A percentile compares a stretch with the other conserved stretches of the same genome.
Conservation (phyloP, 1,139 yeast species). For the Yamadazyma dushanensis region DNA sequence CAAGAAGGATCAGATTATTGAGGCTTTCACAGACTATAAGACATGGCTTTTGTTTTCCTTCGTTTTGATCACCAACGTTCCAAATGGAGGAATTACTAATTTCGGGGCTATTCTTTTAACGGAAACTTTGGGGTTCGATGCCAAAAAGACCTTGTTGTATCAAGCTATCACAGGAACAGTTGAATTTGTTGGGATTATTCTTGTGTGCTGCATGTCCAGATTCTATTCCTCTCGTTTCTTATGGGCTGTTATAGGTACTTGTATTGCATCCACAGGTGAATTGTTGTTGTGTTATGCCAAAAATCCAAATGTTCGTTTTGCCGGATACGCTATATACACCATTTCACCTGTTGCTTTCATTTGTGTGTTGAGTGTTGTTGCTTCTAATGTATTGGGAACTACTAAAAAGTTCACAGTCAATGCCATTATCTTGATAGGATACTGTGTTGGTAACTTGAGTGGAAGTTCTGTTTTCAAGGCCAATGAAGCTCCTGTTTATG, state of each 20-base stretch:
- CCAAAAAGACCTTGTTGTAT: constrained; percentile 28
- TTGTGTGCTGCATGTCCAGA: constrained; percentile 27
- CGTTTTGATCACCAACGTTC: constrained; percentile 29
- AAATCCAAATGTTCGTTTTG: constrained; percentile 34
- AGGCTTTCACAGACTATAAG: constrained; percentile 49
- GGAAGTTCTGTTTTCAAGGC: constrained; percentile 70
- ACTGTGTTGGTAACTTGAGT: constrained; percentile 65
- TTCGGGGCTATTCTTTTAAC: constrained; percentile 47
- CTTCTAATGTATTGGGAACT: constrained; percentile 68
- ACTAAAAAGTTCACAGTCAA: constrained; percentile 64
- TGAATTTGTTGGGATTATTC: constrained; percentile 43
- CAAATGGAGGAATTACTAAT: constrained; percentile 40
- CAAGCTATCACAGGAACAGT: constrained; percentile 40
- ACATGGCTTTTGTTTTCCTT: constrained; percentile 42
- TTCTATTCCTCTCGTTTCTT: constrained; percentile 37
- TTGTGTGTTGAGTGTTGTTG: constrained; percentile 47
- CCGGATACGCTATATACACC: constrained; percentile 36
- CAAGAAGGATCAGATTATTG: constrained; percentile 54
- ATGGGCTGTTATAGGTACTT: constrained; percentile 43
- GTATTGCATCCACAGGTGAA: constrained; percentile 36
- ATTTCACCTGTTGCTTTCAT: constrained; percentile 44
- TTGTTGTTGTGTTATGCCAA: constrained; percentile 51
- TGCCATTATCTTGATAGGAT: constrained; percentile 60
- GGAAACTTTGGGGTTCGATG: constrained; percentile 42
- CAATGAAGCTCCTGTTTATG: constrained; percentile 52